phyloP scores from a whole-genome alignment of 345 rosid species.

The Alliaria petiolata region DNA sequence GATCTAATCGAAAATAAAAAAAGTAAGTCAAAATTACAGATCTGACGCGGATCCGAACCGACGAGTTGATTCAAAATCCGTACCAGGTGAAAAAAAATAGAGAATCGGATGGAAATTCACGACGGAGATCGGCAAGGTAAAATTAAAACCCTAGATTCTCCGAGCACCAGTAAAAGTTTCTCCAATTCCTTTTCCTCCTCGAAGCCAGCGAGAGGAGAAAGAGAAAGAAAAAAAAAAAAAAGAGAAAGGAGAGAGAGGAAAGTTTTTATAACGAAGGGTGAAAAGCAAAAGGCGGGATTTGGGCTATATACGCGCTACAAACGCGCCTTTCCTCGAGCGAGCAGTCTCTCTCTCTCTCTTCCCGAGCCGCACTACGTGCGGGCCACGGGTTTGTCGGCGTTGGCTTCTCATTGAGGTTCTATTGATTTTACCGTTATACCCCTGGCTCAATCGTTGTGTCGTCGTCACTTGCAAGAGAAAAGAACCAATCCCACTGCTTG shows the following conservation, averaged over 20 bases:
- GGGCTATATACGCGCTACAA: constrained; percentile 15
- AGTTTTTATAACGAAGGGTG: constrained; percentile 20
- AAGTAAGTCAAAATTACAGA: constrained; percentile 1
- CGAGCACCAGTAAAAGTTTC: not conserved
- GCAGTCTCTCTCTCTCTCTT: not conserved
- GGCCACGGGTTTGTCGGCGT: constrained; percentile 23
- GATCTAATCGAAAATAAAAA: not conserved
- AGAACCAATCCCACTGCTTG: not conserved
- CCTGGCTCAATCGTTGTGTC: not conserved
- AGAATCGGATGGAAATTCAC: not conserved
- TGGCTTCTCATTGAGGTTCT: not conserved
- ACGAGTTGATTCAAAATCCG: not conserved
- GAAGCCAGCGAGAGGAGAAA: not conserved
- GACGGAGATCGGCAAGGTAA: constrained; percentile 10
- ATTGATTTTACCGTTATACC: not conserved
- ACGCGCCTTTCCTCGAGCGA: constrained; percentile 17
- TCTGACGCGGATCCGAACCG: constrained; percentile 17
- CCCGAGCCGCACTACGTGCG: constrained; percentile 11
- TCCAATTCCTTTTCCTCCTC: constrained; percentile 8
- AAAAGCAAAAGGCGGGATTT: constrained; percentile 39
- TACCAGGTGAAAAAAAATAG: not conserved
- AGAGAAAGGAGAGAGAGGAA: not conserved
- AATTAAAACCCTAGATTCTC: constrained; percentile 21
- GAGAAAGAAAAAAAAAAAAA: not conserved
- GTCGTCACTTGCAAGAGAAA: constrained; percentile 2